These are phyloP conservation scores for Pulveroboletus sp. DNA, from an alignment of 768 basidiomycete species.

Conservation along the genomic window DNA sequence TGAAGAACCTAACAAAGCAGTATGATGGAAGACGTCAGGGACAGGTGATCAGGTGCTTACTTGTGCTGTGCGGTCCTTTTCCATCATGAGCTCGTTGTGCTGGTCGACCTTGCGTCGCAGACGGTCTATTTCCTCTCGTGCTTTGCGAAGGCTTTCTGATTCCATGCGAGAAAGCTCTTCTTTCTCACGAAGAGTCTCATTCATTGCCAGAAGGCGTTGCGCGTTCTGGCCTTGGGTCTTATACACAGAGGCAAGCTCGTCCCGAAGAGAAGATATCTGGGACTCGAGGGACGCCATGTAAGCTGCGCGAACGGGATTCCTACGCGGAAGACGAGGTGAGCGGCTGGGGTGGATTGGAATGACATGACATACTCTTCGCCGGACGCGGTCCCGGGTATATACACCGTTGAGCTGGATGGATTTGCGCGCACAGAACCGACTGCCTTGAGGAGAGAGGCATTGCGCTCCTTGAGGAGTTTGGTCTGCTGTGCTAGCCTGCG, in stretches of 20 bases:
- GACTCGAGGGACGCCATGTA: constrained; percentile 91
- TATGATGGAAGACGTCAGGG: background rate
- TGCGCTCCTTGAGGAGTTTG: constrained; percentile 87
- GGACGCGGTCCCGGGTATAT: constrained; percentile 49
- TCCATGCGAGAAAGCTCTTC: constrained; percentile 85
- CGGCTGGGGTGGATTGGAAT: background rate
- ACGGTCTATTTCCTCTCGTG: constrained; percentile 69
- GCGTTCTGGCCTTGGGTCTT: constrained; percentile 96
- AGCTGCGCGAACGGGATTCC: constrained; percentile 82
- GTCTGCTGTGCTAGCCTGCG: constrained; percentile 90
- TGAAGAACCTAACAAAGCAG: constrained; percentile 67
- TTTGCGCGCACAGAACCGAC: constrained; percentile 69
- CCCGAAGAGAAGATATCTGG: constrained; percentile 87
- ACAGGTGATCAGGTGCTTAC: constrained; percentile 36
- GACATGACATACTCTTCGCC: constrained; percentile 63
- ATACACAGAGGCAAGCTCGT: constrained; percentile 92
- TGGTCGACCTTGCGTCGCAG: constrained; percentile 78
- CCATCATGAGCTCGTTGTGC: constrained; percentile 80
- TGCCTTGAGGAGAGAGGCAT: constrained; percentile 82
- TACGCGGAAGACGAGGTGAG: constrained; percentile 26
- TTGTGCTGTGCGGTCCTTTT: constrained; percentile 88
- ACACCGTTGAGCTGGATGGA: constrained; percentile 60
- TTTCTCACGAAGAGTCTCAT: constrained; percentile 90
- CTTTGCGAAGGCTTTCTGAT: constrained; percentile 73
- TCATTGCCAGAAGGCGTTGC: constrained; percentile 89